Evolutionary conservation across 257 asterid species (phyloP).

Genomic region (Schizonepeta tenuifolia): DNA sequence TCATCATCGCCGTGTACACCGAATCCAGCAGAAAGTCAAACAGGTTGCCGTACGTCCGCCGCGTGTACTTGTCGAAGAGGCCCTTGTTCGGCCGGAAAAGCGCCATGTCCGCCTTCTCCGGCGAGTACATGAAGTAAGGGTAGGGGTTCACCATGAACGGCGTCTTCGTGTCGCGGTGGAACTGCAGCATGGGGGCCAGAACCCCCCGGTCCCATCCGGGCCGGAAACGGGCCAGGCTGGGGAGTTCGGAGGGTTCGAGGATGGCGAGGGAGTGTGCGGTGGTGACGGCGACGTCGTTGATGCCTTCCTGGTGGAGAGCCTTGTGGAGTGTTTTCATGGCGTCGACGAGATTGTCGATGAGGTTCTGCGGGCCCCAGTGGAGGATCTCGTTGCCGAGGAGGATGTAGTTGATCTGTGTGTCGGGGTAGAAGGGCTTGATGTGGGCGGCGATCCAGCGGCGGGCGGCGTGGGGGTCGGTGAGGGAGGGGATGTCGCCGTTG

Average conservation of each 20-base stretch:
- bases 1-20: slow-evolving; percentile 60
- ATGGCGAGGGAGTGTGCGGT: slow-evolving; percentile 51
- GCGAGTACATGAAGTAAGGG: slow-evolving; percentile 72
- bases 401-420: slow-evolving; percentile 58
- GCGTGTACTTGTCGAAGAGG: slow-evolving; percentile 37
- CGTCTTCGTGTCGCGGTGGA: slow-evolving; percentile 47
- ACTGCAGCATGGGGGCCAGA: slow-evolving; percentile 63
- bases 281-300: slow-evolving; percentile 46
- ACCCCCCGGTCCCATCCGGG: slow-evolving; percentile 71
- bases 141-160: slow-evolving; percentile 93
- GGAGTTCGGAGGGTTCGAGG: slow-evolving; percentile 59
- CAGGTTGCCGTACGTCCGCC: slow-evolving; percentile 59
- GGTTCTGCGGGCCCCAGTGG: slow-evolving; percentile 80
- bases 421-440: slow-evolving; percentile 70
- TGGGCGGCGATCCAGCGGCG: slow-evolving; percentile 48
- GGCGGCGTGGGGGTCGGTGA: slow-evolving; percentile 52
- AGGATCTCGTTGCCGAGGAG: slow-evolving; percentile 82
- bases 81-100: slow-evolving; percentile 50
- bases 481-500: slow-evolving; percentile 68
- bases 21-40: slow-evolving; percentile 72
- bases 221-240: slow-evolving; percentile 64
- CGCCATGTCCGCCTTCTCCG: slow-evolving; percentile 46
- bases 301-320: slow-evolving; percentile 46
- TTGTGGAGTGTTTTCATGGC: slow-evolving; percentile 63
- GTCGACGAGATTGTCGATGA: slow-evolving; percentile 54